Evolutionary conservation across 2,329 filamentous ascomycete genomes (phyloP), one percentile per base, ranked within the genome.

Genomic region (Aspergillus fischeri): DNA sequence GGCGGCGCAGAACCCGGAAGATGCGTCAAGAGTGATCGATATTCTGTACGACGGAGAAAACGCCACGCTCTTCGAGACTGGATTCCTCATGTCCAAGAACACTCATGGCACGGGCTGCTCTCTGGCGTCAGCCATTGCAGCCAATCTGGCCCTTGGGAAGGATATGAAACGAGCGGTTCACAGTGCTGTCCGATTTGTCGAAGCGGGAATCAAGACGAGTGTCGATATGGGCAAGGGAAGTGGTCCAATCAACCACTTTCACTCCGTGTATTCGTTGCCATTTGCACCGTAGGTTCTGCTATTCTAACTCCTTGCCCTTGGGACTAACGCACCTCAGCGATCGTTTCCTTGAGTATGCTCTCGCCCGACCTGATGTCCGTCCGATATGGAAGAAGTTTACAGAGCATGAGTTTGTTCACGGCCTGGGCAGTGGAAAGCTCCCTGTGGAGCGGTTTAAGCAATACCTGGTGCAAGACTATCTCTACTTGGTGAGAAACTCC

Each of bases 21-120:
- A 92, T 52, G 83, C 79, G 51, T 77, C 85, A 27, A 66, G 89
- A 2, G 86, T 97, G 1, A 81, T 95, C 28, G 91, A 97, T 69
- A 81, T 97, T 3, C 80, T 96, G 4, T 85, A 85, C 47, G 89
- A 90, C 6, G 81, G 80, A 0, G 78, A 77, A 0, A 73, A 82
- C n/a, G 72, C 82, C 0, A 78, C 85, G 1, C 77, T 85, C 42
- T 82, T 96, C 51, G 82, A 92, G 72, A 89, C 85, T 42, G 80
- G 81, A 4, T 97, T 89, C 69, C 80, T 91, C 60, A 75, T 80
- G 9, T 91, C 88, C 8, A 87, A 80, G 58, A 93, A 93, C 69
- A 97, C 93, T 0, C 94, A 99, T 68, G 94, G 94, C 0, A 97
- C 94, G 0, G 94, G 94, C 3, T 99, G 94, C 70, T 95, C 92